Conservation (phyloP, 495 filamentous ascomycete genomes). For the Lepidopterella palustris region DNA sequence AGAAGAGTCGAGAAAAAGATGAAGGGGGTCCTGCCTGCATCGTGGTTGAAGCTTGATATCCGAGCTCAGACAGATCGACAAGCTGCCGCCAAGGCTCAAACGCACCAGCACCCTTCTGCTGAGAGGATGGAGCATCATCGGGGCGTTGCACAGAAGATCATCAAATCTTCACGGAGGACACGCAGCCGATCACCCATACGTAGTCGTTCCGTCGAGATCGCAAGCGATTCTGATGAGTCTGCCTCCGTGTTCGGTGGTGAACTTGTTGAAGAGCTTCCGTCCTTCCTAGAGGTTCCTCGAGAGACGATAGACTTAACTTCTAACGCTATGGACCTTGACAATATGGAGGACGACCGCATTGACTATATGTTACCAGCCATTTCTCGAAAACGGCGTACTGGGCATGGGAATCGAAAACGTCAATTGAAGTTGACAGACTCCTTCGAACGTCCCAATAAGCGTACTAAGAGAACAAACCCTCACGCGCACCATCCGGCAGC, state of each 20-base stretch:
- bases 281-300: neutral
- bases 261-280: neutral
- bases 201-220: neutral
- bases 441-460: conserved; percentile 31
- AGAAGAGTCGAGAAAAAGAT: conserved; percentile 50
- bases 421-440: conserved; percentile 30
- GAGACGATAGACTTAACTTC: neutral
- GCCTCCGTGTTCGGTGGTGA: neutral
- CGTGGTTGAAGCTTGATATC: conserved; percentile 73
- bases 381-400: conserved; percentile 16
- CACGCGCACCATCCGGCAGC: conserved; percentile 32
- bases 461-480: conserved; percentile 21
- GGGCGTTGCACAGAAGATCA: conserved; percentile 42
- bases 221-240: conserved; percentile 22
- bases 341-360: conserved; percentile 51
- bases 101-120: conserved; percentile 10
- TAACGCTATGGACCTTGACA: conserved; percentile 22
- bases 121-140: conserved; percentile 37
- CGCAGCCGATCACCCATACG: neutral
- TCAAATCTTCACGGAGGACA: neutral
- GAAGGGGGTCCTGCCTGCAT: conserved; percentile 83
- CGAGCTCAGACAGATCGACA: conserved; percentile 36
- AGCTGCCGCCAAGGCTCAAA: conserved; percentile 23
- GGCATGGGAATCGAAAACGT: conserved; percentile 2
- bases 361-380: conserved; percentile 49